These are phyloP conservation scores for Alternaria ethzedia DNA, from an alignment of 2,329 filamentous ascomycete species.

Conservation along the genomic window DNA sequence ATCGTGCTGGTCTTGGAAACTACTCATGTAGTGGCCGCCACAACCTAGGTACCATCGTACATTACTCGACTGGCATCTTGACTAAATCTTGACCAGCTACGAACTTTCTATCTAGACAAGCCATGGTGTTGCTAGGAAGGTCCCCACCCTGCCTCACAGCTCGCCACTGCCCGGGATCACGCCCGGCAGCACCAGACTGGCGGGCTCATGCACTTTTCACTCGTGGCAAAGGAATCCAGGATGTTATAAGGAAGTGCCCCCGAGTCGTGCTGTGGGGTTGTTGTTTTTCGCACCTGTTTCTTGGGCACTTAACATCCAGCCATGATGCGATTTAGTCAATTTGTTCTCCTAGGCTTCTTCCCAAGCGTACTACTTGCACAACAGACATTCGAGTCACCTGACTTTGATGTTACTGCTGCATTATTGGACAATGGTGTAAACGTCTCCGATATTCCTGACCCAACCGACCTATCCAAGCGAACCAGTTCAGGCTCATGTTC, in stretches of 20 bases:
- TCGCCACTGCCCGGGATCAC: background rate
- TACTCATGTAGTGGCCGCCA: background rate
- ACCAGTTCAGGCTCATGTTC: conserved; percentile 7
- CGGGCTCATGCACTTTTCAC: background rate
- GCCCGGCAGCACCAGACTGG: background rate
- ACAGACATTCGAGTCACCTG: conserved; percentile 6
- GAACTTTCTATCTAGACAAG: background rate
- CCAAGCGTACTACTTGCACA: background rate
- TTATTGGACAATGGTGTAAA: conserved; percentile 18
- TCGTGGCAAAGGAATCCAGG: background rate
- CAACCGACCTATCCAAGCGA: background rate
- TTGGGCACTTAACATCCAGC: background rate
- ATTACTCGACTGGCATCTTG: background rate
- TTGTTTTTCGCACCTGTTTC: background rate
- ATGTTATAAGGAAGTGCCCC: background rate
- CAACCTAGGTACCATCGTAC: background rate
- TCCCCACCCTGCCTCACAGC: background rate
- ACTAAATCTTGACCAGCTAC: background rate
- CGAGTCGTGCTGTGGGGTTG: background rate
- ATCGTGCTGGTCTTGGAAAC: background rate
- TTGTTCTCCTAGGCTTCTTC: background rate
- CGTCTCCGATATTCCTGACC: conserved; percentile 6
- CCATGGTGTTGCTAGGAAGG: background rate
- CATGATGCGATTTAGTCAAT: background rate
- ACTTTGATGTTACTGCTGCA: conserved; percentile 17